Conservation (phyloP, 768 basidiomycete genomes). For the Calocera viscosa region DNA sequence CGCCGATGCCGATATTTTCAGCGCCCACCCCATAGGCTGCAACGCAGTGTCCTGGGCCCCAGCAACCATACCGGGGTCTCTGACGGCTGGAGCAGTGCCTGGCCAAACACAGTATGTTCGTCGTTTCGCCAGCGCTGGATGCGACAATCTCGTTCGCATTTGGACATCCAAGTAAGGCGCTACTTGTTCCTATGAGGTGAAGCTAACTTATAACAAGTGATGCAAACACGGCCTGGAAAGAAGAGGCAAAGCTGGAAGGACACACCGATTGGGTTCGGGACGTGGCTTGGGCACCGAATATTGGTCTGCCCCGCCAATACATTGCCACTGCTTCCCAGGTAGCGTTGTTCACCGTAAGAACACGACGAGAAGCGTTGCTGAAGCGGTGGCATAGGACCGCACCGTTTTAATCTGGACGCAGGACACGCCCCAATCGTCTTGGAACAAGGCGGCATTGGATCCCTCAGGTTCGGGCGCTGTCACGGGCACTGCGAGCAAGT, state of each 20-base stretch:
- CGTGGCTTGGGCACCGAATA: slow-evolving; percentile 98
- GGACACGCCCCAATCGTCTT: slow-evolving; percentile 56
- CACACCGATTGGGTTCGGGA: slow-evolving; percentile 98
- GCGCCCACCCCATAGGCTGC: slow-evolving; percentile 90
- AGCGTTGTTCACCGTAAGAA: slow-evolving; percentile 18
- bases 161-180: slow-evolving; percentile 53
- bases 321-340: slow-evolving; percentile 92
- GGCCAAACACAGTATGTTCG: slow-evolving; percentile 50
- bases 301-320: slow-evolving; percentile 86
- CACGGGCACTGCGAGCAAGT: slow-evolving; percentile 52
- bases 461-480: slow-evolving; percentile 29
- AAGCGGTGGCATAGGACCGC: slow-evolving; percentile 41
- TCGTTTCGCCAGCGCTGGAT: slow-evolving; percentile 89
- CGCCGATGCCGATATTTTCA: slow-evolving; percentile 89
- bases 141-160: slow-evolving; percentile 88
- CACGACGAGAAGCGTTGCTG: not conserved
- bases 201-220: slow-evolving; percentile 35
- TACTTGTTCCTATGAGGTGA: not conserved
- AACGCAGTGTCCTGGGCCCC: slow-evolving; percentile 98
- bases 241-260: slow-evolving; percentile 80
- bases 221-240: slow-evolving; percentile 75
- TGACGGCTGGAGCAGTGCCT: slow-evolving; percentile 45
- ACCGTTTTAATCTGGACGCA: slow-evolving; percentile 89
- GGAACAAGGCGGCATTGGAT: slow-evolving; percentile 72
- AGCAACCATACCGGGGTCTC: slow-evolving; percentile 70